Evolutionary conservation across 176 grass and related monocot genomes (phyloP).

Genomic region (Hsuehochloa calcarea): DNA sequence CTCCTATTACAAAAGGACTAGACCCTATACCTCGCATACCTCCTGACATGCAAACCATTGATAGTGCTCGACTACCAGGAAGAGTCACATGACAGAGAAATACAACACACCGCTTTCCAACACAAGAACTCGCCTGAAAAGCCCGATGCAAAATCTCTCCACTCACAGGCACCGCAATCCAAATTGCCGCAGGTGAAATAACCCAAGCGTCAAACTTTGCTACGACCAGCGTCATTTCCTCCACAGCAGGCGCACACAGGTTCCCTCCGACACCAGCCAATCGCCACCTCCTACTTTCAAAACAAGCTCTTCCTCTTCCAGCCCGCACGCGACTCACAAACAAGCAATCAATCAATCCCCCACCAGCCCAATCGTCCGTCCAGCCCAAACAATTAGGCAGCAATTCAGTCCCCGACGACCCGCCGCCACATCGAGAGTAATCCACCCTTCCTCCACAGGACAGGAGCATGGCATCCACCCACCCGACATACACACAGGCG

Average conservation of each 20-base stretch:
- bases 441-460: not conserved
- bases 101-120: not conserved
- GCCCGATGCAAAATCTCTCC: not conserved
- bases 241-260: not conserved
- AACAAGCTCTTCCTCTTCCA: not conserved
- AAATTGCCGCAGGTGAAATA: not conserved
- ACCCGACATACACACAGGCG: not conserved
- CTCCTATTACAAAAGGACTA: not conserved
- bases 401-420: not conserved
- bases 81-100: not conserved
- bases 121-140: not conserved
- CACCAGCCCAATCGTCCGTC: not conserved
- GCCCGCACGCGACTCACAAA: not conserved
- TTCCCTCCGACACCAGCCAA: not conserved
- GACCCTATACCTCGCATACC: not conserved
- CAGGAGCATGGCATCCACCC: not conserved
- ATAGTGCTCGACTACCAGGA: not conserved
- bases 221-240: not conserved
- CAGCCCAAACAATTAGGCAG: constrained; percentile 9
- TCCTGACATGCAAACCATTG: not conserved
- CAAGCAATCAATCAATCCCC: not conserved
- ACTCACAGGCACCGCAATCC: not conserved
- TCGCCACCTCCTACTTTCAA: not conserved
- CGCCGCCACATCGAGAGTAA: not conserved
- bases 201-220: not conserved